Evolutionary conservation across 1,284 basidiomycete species (phyloP).

Genomic region (Phellopilus nigrolimitatus): DNA sequence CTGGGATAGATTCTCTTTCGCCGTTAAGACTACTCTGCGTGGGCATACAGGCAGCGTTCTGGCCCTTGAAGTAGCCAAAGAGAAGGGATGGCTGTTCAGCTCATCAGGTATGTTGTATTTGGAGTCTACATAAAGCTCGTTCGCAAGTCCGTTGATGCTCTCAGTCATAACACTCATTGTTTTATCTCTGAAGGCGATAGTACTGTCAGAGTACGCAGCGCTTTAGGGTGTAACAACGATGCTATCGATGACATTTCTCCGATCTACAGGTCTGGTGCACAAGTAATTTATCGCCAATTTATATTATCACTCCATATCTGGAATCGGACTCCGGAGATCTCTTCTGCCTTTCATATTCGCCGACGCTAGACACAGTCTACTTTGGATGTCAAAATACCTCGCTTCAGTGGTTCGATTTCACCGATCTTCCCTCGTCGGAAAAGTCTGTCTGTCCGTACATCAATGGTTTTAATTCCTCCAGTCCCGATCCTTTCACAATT

Average conservation of each 20-base stretch:
- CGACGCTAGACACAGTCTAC: slow-evolving; percentile 68
- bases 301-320: slow-evolving; percentile 78
- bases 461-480: slow-evolving; percentile 2
- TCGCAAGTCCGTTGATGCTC: slow-evolving; percentile 20
- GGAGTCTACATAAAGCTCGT: no score
- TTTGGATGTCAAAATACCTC: slow-evolving; percentile 90
- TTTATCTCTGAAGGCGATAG: slow-evolving; percentile 62
- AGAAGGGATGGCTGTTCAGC: slow-evolving; percentile 82
- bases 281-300: slow-evolving; percentile 62
- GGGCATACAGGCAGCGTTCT: slow-evolving; percentile 88
- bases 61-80: slow-evolving; percentile 72
- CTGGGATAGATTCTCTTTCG: slow-evolving; percentile 73
- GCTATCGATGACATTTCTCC: slow-evolving; percentile 7
- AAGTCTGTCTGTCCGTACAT: background rate
- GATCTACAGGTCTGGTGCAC: slow-evolving; percentile 78
- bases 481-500: slow-evolving; percentile 1
- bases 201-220: slow-evolving; percentile 64
- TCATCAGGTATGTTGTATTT: slow-evolving; percentile 55
- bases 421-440: slow-evolving; percentile 21
- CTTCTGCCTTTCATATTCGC: slow-evolving; percentile 83
- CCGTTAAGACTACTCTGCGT: slow-evolving; percentile 64
- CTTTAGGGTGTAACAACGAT: background rate
- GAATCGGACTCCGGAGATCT: slow-evolving; percentile 87
- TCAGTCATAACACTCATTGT: slow-evolving; percentile 9
- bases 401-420: slow-evolving; percentile 79